Percentiles rank a stretch among this genome's conserved stretches.
Conservation (phyloP, 306 rosid species). For the Amphicarpaea edgeworthii region DNA sequence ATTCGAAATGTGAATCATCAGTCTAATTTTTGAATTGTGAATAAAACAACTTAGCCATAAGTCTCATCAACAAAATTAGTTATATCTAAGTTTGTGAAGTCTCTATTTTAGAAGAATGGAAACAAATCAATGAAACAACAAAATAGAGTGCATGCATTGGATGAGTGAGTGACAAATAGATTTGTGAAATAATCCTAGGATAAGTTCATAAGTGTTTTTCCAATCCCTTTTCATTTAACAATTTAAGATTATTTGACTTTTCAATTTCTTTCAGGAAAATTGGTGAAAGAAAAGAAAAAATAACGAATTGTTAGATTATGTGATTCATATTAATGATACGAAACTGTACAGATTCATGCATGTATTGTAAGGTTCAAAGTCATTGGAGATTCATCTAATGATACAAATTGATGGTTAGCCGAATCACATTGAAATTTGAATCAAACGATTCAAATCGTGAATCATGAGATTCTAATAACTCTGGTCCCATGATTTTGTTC, state of each 20-base stretch:
- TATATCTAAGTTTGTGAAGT: neutral
- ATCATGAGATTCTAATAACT: too few relatives aligned
- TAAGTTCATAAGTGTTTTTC: neutral
- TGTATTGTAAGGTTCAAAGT: neutral
- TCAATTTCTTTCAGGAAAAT: neutral
- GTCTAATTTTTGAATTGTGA: neutral
- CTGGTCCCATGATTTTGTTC: constrained; percentile 10
- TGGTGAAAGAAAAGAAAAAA: neutral
- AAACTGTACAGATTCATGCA: neutral
- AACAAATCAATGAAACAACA: neutral
- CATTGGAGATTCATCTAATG: neutral
- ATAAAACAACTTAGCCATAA: neutral
- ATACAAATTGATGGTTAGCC: neutral
- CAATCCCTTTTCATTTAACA: neutral
- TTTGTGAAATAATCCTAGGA: neutral
- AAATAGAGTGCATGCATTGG: constrained; percentile 2
- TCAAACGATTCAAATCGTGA: neutral
- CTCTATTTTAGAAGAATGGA: neutral
- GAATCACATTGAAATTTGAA: neutral
- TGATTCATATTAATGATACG: neutral
- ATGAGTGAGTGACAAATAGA: neutral
- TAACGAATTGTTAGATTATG: neutral
- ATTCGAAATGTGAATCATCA: neutral
- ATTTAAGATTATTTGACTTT: neutral
- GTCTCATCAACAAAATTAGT: neutral